Base-by-base conservation (phyloP, 495 filamentous ascomycete genomes). In the Penicillium atrosanguineum region DNA sequence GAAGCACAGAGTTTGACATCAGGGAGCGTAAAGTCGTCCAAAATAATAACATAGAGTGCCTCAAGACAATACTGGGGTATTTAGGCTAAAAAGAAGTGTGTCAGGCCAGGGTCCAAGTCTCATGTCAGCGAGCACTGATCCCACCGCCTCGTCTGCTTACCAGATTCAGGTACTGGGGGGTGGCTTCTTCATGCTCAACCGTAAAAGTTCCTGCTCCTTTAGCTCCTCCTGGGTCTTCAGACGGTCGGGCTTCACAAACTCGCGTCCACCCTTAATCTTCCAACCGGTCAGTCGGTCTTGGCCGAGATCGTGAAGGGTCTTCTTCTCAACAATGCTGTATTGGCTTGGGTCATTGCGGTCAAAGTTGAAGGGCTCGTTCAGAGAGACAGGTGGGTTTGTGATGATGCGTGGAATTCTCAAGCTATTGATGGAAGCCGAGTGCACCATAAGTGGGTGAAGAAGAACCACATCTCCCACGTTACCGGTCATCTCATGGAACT, bases 371-470 rank as follows among this genome's bases (percentile, higher is more conserved):
- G 85, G 85, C 64, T 82, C 69, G 25, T 75, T 84, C 38, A 89
- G 61, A 23, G 74, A 75, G 1, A 88, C 83, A 0, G 84, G 82
- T 16, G 87, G 85, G 62, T 90, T 91, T 40, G 85, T 90, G 64
- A 89, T 89, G 57, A 89, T 81, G 15, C 87, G 74, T 7, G 81
- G 73, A 25, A 69, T 71, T 31, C 87, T 73, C 50, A 81, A 57
- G 48, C 79, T 71, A 57, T 89, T 89, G 51, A 74, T 74, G 8
- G 81, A 83, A 19, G 82, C 79, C 6, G 79, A 82, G 68, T 90
- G 86, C 52, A 87, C 69, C 85, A 87, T 90, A n/a, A 89, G 69
- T 42, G 86, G 86, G 56, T 90, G 87, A 54, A 90, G 65, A 19
- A 90, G 71, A 53, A 83, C 81, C 15, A 89, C 84, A 58, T 90